Percentiles rank a stretch among this genome's conserved stretches.
Evolutionary conservation across 345 rosid species (phyloP).

Genomic region (Physaria fendleri): DNA sequence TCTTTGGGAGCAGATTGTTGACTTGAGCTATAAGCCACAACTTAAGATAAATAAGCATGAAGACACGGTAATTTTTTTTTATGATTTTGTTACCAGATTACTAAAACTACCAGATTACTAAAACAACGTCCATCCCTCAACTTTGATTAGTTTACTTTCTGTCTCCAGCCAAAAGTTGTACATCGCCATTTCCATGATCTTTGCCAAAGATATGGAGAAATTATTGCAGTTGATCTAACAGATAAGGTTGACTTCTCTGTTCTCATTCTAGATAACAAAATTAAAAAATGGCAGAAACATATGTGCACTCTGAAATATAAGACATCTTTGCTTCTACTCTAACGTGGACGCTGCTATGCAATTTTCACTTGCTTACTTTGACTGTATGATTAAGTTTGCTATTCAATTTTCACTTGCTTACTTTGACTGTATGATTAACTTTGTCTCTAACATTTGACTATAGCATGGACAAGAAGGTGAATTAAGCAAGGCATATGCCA

Average conservation of each 20-base stretch:
- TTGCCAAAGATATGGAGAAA: conserved; percentile 80
- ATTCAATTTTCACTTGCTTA: background rate
- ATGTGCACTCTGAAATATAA: background rate
- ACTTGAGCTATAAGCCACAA: conserved; percentile 86
- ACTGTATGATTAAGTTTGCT: too few species aligned
- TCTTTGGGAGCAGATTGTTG: conserved; percentile 99
- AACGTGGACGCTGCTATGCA: background rate
- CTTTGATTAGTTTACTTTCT: conserved; percentile 5
- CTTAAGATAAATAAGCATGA: conserved; percentile 64
- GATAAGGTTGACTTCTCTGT: conserved; percentile 50
- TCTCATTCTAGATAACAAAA: conserved; percentile 10
- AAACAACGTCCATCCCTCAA: background rate
- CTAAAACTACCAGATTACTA: conserved; percentile 10
- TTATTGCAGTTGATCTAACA: conserved; percentile 65
- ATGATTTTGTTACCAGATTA: conserved; percentile 11
- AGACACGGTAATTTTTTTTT: conserved; percentile 44
- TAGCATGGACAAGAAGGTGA: conserved; percentile 94
- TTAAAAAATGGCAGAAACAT: background rate
- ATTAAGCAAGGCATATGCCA: conserved; percentile 67
- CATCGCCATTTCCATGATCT: conserved; percentile 89
- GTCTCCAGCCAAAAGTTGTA: conserved; percentile 63
- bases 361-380: conserved; percentile 7
- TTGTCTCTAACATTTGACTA: background rate
- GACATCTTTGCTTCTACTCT: background rate
- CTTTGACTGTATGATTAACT: conserved; percentile 9